These are phyloP conservation scores for Clavispora carvajalis DNA, from an alignment of 805 yeast species.

Conservation along the genomic window DNA sequence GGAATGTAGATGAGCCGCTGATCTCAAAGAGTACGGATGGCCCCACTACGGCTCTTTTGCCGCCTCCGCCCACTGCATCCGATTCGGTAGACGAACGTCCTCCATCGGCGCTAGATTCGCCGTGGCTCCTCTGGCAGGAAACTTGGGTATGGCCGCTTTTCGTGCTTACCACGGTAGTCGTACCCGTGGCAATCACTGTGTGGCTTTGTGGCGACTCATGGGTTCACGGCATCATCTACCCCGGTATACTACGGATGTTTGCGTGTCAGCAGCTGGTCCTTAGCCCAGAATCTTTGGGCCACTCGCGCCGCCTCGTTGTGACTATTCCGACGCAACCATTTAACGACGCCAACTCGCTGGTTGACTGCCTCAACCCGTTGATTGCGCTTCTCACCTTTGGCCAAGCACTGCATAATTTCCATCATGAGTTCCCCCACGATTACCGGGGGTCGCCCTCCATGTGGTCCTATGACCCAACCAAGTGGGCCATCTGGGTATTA, in stretches of 20 bases:
- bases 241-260: constrained; percentile 69
- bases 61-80: constrained; percentile 11
- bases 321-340: constrained; percentile 55
- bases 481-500: constrained; percentile 58
- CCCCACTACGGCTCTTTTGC: no score
- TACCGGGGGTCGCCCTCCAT: constrained; percentile 69
- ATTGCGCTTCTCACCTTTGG: constrained; percentile 73
- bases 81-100: neutral
- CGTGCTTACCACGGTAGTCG: constrained; percentile 22
- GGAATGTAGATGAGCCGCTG: no score
- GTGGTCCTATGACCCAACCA: constrained; percentile 84
- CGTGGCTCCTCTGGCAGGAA: constrained; percentile 34
- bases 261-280: constrained; percentile 76
- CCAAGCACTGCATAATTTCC: constrained; percentile 89
- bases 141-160: constrained; percentile 22
- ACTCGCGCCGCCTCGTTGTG: constrained; percentile 53
- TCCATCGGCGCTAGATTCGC: neutral
- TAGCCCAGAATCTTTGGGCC: constrained; percentile 79
- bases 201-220: constrained; percentile 25
- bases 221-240: constrained; percentile 48
- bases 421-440: constrained; percentile 92
- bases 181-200: constrained; percentile 27
- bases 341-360: constrained; percentile 59
- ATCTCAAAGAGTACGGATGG: no score
- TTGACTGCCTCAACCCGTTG: constrained; percentile 54